Percentiles rank a stretch among this genome's conserved stretches.
phyloP scores from a whole-genome alignment of 2,329 filamentous ascomycete genomes.

The Eutypella sp. region DNA sequence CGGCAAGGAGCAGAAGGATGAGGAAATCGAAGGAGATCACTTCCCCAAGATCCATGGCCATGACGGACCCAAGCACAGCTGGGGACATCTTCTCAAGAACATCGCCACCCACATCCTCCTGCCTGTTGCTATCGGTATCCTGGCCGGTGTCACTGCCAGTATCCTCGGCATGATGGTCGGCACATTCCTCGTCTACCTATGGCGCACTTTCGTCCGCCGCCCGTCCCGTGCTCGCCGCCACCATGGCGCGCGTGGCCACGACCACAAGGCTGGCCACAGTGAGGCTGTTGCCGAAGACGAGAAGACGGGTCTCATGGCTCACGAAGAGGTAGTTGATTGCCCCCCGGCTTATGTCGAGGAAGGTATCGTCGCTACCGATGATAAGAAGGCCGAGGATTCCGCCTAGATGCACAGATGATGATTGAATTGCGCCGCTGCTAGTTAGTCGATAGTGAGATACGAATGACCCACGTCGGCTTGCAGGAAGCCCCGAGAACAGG shows the following conservation, averaged over 20 bases:
- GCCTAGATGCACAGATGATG: constrained; percentile 10
- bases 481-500: not conserved
- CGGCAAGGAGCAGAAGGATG: constrained; percentile 20
- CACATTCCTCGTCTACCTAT: constrained; percentile 54
- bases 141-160: constrained; percentile 63
- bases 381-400: constrained; percentile 24
- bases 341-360: constrained; percentile 25
- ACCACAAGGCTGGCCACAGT: constrained; percentile 30
- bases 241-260: constrained; percentile 27
- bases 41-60: constrained; percentile 2
- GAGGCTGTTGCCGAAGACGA: constrained; percentile 40
- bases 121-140: constrained; percentile 63
- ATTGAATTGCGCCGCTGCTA: not conserved
- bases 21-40: constrained; percentile 17
- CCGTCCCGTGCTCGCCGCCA: constrained; percentile 25
- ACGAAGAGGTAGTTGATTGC: constrained; percentile 27
- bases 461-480: not conserved
- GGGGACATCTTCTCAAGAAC: constrained; percentile 47
- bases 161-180: constrained; percentile 63
- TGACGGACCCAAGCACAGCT: constrained; percentile 27
- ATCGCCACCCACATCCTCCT: constrained; percentile 60
- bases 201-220: constrained; percentile 51
- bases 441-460: not conserved
- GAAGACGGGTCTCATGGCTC: constrained; percentile 45
- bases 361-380: constrained; percentile 14